These are phyloP conservation scores for Cordia subcordata DNA, from an alignment of 257 asterid species.

Conservation along the genomic window DNA sequence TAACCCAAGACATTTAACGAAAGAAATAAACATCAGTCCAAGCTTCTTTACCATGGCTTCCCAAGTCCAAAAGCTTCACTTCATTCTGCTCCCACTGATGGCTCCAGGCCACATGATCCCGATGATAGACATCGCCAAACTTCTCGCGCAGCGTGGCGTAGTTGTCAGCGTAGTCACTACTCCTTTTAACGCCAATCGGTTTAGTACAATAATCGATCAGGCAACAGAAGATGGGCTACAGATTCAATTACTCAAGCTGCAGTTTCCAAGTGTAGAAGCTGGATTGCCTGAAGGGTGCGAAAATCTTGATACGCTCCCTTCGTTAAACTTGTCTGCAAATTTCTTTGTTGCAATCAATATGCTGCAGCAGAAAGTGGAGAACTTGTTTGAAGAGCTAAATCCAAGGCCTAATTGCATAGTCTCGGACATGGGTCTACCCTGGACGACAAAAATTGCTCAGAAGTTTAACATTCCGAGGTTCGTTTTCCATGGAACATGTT, in stretches of 20 bases:
- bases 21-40: background rate
- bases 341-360: conserved; percentile 34
- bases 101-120: conserved; percentile 65
- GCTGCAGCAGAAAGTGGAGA: conserved; percentile 32
- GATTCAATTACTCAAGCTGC: conserved; percentile 28
- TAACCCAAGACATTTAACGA: background rate
- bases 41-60: conserved; percentile 18
- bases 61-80: conserved; percentile 22
- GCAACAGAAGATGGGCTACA: conserved; percentile 17
- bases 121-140: conserved; percentile 45
- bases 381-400: conserved; percentile 19
- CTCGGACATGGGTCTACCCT: conserved; percentile 41
- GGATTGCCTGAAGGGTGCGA: conserved; percentile 66
- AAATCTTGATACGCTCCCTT: conserved; percentile 40
- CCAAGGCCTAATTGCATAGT: conserved; percentile 48
- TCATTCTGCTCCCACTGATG: conserved; percentile 52
- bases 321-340: conserved; percentile 14
- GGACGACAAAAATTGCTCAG: conserved; percentile 39
- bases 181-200: conserved; percentile 35
- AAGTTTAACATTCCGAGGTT: conserved; percentile 39
- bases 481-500: conserved; percentile 49
- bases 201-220: conserved; percentile 16
- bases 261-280: conserved; percentile 42
- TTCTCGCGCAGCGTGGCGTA: conserved; percentile 35
- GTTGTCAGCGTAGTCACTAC: conserved; percentile 45